Conservation (phyloP, 2,329 filamentous ascomycete species). For the Amauroascus niger region DNA sequence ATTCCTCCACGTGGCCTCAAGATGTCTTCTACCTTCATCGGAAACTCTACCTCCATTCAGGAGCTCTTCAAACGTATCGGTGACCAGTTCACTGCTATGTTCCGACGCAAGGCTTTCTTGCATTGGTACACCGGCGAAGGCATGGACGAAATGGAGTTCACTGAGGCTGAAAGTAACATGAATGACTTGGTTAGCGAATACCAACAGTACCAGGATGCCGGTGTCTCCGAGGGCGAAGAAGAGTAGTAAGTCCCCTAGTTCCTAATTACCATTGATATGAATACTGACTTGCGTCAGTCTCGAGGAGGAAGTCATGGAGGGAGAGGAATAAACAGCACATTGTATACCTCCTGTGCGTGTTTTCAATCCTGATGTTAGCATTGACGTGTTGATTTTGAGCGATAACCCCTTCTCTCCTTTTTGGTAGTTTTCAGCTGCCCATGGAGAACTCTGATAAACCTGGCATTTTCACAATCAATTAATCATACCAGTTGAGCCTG, state of each 20-base stretch:
- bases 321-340: constrained; percentile 53
- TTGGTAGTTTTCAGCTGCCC: not conserved
- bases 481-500: not conserved
- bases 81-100: constrained; percentile 99
- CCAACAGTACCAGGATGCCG: constrained; percentile 99
- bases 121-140: constrained; percentile 99
- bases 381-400: constrained; percentile 6
- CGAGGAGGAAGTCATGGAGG: constrained; percentile 67
- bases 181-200: constrained; percentile 99
- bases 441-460: not conserved
- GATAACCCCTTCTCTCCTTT: constrained; percentile 2
- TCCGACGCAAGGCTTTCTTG: constrained; percentile 99
- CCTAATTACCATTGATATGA: not conserved
- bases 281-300: constrained; percentile 35
- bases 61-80: constrained; percentile 99
- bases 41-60: constrained; percentile 99
- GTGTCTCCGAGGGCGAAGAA: constrained; percentile 93
- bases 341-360: not conserved
- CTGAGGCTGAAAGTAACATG: constrained; percentile 99
- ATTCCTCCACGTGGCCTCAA: constrained; percentile 95
- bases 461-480: not conserved
- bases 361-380: constrained; percentile 5
- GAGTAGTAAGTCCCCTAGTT: constrained; percentile 12
- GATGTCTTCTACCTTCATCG: constrained; percentile 98
- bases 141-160: constrained; percentile 99